Conservation (phyloP, 169 alveolate species). For the Eimeria maxima region DNA sequence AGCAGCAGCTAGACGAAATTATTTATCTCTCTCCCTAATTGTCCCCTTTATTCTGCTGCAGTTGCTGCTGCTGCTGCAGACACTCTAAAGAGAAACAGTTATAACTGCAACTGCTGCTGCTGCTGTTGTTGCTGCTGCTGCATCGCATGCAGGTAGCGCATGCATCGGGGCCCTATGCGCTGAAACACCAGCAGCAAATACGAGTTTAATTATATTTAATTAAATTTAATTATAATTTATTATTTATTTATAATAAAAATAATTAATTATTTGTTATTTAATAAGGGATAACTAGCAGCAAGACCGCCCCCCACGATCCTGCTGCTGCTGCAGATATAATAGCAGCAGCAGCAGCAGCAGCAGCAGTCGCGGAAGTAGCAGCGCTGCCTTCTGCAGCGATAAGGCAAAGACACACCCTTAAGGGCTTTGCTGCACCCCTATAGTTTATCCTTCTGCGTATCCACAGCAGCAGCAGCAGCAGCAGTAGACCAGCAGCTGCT, state of each 20-base stretch:
- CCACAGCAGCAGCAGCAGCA: not conserved
- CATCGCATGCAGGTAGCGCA: not conserved
- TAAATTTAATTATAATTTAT: not conserved
- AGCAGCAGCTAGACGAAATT: not conserved
- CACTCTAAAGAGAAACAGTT: not conserved
- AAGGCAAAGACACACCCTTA: not conserved
- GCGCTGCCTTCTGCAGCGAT: not conserved
- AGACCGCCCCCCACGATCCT: not conserved
- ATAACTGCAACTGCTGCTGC: not conserved
- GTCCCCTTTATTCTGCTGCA: not conserved
- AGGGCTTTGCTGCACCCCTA: not conserved
- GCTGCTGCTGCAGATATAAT: not conserved
- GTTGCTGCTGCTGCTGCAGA: not conserved
- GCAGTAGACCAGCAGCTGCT: not conserved
- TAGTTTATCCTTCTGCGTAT: not conserved
- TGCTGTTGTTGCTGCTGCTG: slow-evolving; percentile 16
- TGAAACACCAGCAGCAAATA: not conserved
- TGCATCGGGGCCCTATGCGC: not conserved
- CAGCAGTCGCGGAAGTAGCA: not conserved
- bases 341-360: not conserved
- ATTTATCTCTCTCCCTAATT: not conserved
- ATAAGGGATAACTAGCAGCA: not conserved
- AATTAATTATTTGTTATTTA: not conserved
- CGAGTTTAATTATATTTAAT: not conserved
- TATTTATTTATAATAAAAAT: not conserved